Evolutionary conservation across 345 rosid species (phyloP), one percentile per base, ranked within the genome.

Genomic region (Psidium friedrichsthalianum): DNA sequence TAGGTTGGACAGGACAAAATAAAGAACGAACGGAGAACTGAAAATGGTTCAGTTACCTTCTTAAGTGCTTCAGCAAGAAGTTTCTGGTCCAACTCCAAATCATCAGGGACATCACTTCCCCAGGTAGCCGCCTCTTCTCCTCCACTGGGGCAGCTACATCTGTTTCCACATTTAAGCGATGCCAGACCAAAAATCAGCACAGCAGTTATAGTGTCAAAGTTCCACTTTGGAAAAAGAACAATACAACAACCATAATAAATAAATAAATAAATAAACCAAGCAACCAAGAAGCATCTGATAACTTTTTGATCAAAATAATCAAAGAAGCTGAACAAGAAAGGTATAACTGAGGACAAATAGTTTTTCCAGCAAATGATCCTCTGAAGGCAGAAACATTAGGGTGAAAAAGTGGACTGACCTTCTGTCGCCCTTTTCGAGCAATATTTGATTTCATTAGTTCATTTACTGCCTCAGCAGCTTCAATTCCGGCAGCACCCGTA

Each of bases 91-190:
- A 95, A 88, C 83, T 92, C 93, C 91, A 94, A 86, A 87, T 92
- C 94, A 74, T 95, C 96, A 6, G 95, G 91, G 22, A 91, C 86
- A 87, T 95, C 97, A 15, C 94, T 93, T 87, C 98, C 98, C 98
- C 98, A 95, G 1, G 95, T 87, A 20, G 95, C 98, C 56, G 89
- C 89, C 86, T 91, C 88, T 92, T 95, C 91, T 91, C 94, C 88
- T 93, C 97, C 58, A 83, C 89, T 53, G 90, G 92, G 44, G 87
- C 86, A 81, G 90, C 87, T 6, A 52, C 25, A 54, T 94, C 95
- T 91, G 91, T 83, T 64, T 32, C 61, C 21, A 59, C 27, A 80
- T 61, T 8, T 22, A 24, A 82, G 29, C 0, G 3, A 20, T 32
- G 44, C 78, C 47, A 69, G 13, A 69, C 6, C 78, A 69, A 69